Evolutionary conservation across 2,329 filamentous ascomycete species (phyloP).

Genomic region (Ophiostoma australiae): DNA sequence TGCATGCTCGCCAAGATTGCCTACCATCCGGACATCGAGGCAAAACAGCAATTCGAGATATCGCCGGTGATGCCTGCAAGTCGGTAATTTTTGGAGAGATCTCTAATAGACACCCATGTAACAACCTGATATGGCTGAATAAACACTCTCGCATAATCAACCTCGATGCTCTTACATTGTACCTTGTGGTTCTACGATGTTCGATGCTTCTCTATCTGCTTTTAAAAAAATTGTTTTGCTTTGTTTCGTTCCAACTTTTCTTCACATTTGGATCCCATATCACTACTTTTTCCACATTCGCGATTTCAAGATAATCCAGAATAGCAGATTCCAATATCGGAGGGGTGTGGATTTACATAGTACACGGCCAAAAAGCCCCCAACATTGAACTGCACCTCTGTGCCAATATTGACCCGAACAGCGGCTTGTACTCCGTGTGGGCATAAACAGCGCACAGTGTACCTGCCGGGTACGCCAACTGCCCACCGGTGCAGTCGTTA

Average conservation of each 20-base stretch:
- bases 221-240: too few species aligned
- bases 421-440: neutral
- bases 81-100: too few species aligned
- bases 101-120: too few species aligned
- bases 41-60: too few species aligned
- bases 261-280: neutral
- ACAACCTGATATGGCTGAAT: too few species aligned
- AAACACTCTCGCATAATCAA: too few species aligned
- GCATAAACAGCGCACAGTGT: neutral
- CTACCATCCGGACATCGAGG: too few species aligned
- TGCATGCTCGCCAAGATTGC: too few species aligned
- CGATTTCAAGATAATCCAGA: neutral
- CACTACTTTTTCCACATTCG: neutral
- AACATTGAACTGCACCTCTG: neutral
- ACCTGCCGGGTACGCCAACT: neutral
- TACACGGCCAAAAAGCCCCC: neutral
- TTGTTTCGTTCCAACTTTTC: neutral
- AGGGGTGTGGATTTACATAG: neutral
- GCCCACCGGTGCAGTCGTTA: neutral
- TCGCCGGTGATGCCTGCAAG: too few species aligned
- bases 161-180: too few species aligned
- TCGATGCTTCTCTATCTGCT: neutral
- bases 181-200: too few species aligned
- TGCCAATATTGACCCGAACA: too few species aligned
- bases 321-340: neutral